These are phyloP conservation scores for Microbotryomycetes sp. DNA, from an alignment of 1,284 basidiomycete genomes.

Conservation along the genomic window DNA sequence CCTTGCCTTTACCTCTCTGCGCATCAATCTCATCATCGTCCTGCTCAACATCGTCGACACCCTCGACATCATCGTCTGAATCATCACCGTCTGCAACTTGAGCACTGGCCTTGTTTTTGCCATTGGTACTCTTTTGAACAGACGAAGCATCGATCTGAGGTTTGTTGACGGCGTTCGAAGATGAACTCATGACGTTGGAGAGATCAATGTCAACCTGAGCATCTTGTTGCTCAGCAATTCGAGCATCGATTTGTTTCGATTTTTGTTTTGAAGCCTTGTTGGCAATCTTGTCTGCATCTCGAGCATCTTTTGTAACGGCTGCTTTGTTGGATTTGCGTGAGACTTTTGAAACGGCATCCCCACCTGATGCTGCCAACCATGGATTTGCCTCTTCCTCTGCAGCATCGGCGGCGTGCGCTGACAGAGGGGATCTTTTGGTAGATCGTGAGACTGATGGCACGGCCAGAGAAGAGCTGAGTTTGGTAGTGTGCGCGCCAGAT, in stretches of 20 bases:
- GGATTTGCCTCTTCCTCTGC: slow-evolving; percentile 52
- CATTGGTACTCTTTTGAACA: slow-evolving; percentile 19
- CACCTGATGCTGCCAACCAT: slow-evolving; percentile 53
- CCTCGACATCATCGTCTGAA: slow-evolving; percentile 1
- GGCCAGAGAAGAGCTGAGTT: slow-evolving; percentile 23
- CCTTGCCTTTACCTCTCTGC: slow-evolving; percentile 46
- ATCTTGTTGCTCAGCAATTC: slow-evolving; percentile 64
- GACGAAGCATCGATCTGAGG: slow-evolving; percentile 1
- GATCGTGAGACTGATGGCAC: slow-evolving; percentile 11
- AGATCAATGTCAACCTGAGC: slow-evolving; percentile 65
- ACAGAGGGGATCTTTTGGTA: slow-evolving; percentile 14
- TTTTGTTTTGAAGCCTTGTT: slow-evolving; percentile 29
- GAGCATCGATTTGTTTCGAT: slow-evolving; percentile 24
- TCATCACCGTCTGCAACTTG: slow-evolving; percentile 9
- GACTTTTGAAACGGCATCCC: slow-evolving; percentile 42
- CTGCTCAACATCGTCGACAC: slow-evolving; percentile 48
- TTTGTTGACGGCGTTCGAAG: slow-evolving; percentile 41
- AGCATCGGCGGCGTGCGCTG: slow-evolving; percentile 13
- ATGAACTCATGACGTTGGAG: slow-evolving; percentile 1
- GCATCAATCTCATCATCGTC: slow-evolving; percentile 44
- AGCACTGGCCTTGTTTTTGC: slow-evolving; percentile 48
- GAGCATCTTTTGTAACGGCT: slow-evolving; percentile 58
- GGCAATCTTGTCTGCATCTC: slow-evolving; percentile 14
- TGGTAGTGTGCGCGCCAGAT: slow-evolving; percentile 27
- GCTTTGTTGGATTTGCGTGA: slow-evolving; percentile 62